Evolutionary conservation across 2,329 filamentous ascomycete species (phyloP).

Genomic region (Stachybotrys echinatus): DNA sequence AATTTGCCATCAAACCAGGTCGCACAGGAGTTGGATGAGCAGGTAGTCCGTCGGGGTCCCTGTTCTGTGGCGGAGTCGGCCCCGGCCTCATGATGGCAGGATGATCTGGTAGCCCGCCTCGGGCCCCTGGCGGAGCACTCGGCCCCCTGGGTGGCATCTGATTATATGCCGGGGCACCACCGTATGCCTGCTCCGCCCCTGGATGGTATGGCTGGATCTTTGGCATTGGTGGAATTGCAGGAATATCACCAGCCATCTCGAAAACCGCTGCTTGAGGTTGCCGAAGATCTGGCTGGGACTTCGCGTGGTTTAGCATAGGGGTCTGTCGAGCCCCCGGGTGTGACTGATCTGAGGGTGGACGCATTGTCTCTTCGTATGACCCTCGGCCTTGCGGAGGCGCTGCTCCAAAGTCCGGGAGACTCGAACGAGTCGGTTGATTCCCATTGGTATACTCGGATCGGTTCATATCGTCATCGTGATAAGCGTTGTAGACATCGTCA

Average conservation of each 20-base stretch:
- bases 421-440: conserved; percentile 13
- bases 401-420: conserved; percentile 39
- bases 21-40: conserved; percentile 60
- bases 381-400: conserved; percentile 24
- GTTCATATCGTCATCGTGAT: conserved; percentile 38
- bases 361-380: conserved; percentile 45
- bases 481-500: conserved; percentile 50
- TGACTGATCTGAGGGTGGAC: conserved; percentile 32
- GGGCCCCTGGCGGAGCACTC: conserved; percentile 23
- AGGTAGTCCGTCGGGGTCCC: conserved; percentile 42
- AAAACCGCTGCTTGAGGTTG: conserved; percentile 64
- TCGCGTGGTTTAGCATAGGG: conserved; percentile 52
- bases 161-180: conserved; percentile 15
- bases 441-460: conserved; percentile 15
- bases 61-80: conserved; percentile 21
- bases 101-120: conserved; percentile 6
- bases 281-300: conserved; percentile 63
- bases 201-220: conserved; percentile 21
- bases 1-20: conserved; percentile 56
- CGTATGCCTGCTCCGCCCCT: conserved; percentile 16
- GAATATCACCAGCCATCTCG: conserved; percentile 64
- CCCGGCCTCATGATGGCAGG: conserved; percentile 10
- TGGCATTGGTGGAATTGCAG: conserved; percentile 47
- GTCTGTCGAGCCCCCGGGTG: conserved; percentile 45
- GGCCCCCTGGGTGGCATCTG: conserved; percentile 19